These are phyloP conservation scores for Saturnispora galanensis DNA, from an alignment of 805 yeast species.

Conservation along the genomic window DNA sequence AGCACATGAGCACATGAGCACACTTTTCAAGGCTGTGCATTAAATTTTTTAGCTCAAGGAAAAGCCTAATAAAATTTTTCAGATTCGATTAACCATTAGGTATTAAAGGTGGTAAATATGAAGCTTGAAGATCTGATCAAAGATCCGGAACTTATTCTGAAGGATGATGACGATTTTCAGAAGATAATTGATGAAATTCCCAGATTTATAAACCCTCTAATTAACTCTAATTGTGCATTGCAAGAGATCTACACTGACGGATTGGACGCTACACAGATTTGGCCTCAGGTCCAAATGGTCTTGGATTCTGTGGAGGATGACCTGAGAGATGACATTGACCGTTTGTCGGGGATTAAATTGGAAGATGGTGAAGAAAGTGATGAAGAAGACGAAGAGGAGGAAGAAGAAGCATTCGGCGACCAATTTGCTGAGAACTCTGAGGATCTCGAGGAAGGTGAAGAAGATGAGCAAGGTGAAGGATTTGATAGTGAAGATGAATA, in stretches of 20 bases:
- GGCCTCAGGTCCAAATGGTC: constrained; percentile 86
- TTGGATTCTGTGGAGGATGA: constrained; percentile 67
- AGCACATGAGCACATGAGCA: background rate
- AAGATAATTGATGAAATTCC: constrained; percentile 10
- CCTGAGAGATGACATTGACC: constrained; percentile 45
- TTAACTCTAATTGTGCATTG: constrained; percentile 40
- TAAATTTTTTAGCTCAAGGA: background rate
- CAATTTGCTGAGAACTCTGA: constrained; percentile 21
- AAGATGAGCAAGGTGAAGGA: constrained; percentile 9
- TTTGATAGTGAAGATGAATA: constrained; percentile 23
- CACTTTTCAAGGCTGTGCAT: constrained; percentile 6
- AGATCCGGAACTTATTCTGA: constrained; percentile 10
- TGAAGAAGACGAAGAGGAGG: constrained; percentile 22
- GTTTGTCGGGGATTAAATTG: constrained; percentile 11
- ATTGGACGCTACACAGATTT: constrained; percentile 80
- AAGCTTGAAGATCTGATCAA: constrained; percentile 5
- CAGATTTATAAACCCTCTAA: constrained; percentile 14
- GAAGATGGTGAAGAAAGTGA: constrained; percentile 14
- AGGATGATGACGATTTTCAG: constrained; percentile 6
- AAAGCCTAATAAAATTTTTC: background rate
- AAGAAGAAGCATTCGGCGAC: constrained; percentile 16
- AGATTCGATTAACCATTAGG: background rate
- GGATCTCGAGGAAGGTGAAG: constrained; percentile 18
- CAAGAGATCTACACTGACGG: constrained; percentile 83
- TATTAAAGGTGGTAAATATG: background rate